phyloP scores from a whole-genome alignment of 1,284 basidiomycete species.

The Cutaneotrichosporon cavernicola region DNA sequence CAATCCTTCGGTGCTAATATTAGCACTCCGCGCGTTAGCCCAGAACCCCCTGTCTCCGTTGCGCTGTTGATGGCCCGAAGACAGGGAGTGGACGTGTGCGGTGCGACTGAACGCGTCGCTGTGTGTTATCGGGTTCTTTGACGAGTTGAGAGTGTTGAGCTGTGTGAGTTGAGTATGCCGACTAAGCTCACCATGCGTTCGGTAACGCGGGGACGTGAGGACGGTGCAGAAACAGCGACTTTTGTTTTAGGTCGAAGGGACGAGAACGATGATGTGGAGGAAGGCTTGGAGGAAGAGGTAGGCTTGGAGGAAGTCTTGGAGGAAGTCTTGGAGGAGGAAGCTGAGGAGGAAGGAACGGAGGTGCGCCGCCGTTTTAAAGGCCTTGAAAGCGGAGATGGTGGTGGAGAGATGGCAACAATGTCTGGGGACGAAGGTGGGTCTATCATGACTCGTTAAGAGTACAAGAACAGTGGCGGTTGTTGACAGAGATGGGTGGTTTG shows the following conservation, averaged over 20 bases:
- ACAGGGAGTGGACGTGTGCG: constrained; percentile 45
- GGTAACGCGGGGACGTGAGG: constrained; percentile 24
- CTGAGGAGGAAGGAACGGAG: neutral
- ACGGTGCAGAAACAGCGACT: neutral
- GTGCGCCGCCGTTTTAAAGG: neutral
- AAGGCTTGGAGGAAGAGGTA: neutral
- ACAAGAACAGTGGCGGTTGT: neutral
- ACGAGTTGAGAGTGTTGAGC: constrained; percentile 37
- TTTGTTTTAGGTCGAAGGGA: neutral
- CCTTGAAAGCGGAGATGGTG: neutral
- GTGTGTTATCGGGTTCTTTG: constrained; percentile 47
- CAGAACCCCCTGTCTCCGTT: constrained; percentile 41
- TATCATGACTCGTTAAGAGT: neutral
- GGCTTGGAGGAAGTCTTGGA: neutral
- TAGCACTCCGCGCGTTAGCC: constrained; percentile 4
- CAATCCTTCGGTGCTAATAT: constrained; percentile 6
- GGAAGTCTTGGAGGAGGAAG: neutral
- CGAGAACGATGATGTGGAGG: constrained; percentile 1
- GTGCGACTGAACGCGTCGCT: constrained; percentile 43
- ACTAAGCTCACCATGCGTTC: constrained; percentile 34
- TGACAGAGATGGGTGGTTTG: neutral
- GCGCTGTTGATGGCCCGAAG: constrained; percentile 48
- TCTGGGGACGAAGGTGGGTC: constrained; percentile 7
- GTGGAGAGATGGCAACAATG: constrained; percentile 7
- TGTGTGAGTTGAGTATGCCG: constrained; percentile 16